phyloP scores from a whole-genome alignment of 2,329 filamentous ascomycete species.

The Beauveria medogensis region DNA sequence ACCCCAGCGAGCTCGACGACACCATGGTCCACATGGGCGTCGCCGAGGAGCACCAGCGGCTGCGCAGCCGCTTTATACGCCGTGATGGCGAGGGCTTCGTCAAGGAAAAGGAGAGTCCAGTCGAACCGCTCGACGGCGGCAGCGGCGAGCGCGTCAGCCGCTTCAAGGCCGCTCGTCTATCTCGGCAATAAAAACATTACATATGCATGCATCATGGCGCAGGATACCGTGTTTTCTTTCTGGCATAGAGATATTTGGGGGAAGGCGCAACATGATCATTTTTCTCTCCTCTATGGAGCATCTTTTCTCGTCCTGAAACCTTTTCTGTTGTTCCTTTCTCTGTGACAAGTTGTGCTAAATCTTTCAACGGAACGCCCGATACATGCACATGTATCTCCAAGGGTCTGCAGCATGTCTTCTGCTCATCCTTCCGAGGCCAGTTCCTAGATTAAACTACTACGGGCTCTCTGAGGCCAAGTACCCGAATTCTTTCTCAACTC shows the following conservation, averaged over 20 bases:
- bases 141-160: conserved; percentile 59
- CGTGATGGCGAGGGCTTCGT: conserved; percentile 69
- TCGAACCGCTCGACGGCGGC: conserved; percentile 58
- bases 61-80: conserved; percentile 76
- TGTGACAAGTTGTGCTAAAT: neutral
- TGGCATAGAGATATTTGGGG: neutral
- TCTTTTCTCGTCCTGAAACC: neutral
- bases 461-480: conserved; percentile 55
- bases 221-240: conserved; percentile 9
- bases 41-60: conserved; percentile 71
- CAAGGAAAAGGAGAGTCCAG: conserved; percentile 58
- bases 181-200: conserved; percentile 33
- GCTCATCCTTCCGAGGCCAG: conserved; percentile 39
- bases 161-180: conserved; percentile 64
- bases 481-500: conserved; percentile 16
- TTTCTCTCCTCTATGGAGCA: neutral
- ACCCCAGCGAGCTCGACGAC: conserved; percentile 61
- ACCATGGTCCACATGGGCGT: conserved; percentile 67
- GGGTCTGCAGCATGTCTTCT: conserved; percentile 47
- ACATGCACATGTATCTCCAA: conserved; percentile 16
- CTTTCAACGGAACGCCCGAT: neutral
- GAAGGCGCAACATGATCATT: neutral
- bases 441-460: conserved; percentile 47
- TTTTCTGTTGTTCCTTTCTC: neutral
- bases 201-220: conserved; percentile 8